Conservation (phyloP, 257 asterid genomes). For the Solanum infundibuliforme region DNA sequence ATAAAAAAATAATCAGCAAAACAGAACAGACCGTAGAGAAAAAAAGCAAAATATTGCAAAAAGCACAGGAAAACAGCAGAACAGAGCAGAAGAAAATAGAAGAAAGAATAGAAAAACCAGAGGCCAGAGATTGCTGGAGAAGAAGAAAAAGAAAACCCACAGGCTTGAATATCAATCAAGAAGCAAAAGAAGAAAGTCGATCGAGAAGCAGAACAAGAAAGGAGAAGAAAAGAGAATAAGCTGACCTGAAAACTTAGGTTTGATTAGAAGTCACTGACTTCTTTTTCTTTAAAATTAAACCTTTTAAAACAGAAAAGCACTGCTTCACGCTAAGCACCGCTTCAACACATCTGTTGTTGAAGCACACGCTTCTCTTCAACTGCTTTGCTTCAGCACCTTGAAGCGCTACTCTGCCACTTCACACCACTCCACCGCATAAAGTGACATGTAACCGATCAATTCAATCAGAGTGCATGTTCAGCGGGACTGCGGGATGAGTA, state of each 20-base stretch:
- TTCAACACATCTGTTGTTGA: not conserved
- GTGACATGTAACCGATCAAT: not conserved
- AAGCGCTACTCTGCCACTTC: not conserved
- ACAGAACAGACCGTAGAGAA: not conserved
- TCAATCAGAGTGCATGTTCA: not conserved
- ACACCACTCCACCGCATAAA: not conserved
- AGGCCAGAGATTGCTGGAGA: not conserved
- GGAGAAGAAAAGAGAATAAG: not conserved
- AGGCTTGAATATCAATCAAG: not conserved
- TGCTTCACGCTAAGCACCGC: not conserved
- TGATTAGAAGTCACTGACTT: not conserved
- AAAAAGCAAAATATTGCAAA: not conserved
- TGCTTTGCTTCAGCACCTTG: not conserved
- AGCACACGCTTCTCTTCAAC: not conserved
- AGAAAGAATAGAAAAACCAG: not conserved
- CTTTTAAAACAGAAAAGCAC: not conserved
- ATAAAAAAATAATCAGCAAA: not conserved
- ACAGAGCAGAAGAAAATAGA: not conserved
- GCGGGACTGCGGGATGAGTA: not conserved
- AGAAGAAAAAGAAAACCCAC: not conserved
- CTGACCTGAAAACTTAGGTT: not conserved
- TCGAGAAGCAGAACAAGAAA: not conserved
- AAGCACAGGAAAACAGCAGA: not conserved
- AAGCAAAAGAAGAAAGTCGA: not conserved
- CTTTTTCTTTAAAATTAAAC: not conserved